Percentiles rank a stretch among this genome's conserved stretches.
Evolutionary conservation across 2,329 filamentous ascomycete species (phyloP).

Genomic region (Tolypocladium nubicola): DNA sequence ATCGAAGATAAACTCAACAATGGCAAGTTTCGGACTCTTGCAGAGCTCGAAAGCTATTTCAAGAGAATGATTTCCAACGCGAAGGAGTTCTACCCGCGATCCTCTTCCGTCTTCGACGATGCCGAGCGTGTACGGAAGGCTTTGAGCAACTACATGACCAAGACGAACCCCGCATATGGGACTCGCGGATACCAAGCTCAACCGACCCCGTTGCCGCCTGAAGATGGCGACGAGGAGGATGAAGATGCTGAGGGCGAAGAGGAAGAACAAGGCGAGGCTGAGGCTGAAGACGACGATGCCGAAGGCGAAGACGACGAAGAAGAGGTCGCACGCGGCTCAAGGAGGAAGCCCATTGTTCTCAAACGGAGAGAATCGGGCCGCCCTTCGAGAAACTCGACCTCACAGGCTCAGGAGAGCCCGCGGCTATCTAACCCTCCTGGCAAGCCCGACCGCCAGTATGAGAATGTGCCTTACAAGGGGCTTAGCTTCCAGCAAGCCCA

Average conservation of each 20-base stretch:
- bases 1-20: constrained; percentile 66
- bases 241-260: constrained; percentile 17
- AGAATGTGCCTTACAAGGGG: constrained; percentile 53
- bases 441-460: constrained; percentile 42
- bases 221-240: constrained; percentile 17
- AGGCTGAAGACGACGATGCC: constrained; percentile 16
- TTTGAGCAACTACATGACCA: constrained; percentile 78
- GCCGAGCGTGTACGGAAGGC: constrained; percentile 81
- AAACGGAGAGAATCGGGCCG: constrained; percentile 25
- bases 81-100: constrained; percentile 71
- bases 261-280: constrained; percentile 19
- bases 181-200: constrained; percentile 56
- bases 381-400: constrained; percentile 20
- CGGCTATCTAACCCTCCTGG: constrained; percentile 24
- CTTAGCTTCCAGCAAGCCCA: constrained; percentile 77
- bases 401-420: constrained; percentile 20
- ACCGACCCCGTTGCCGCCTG: constrained; percentile 57
- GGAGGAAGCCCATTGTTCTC: constrained; percentile 27
- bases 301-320: constrained; percentile 17
- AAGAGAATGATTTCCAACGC: constrained; percentile 84
- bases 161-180: constrained; percentile 74
- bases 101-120: constrained; percentile 66
- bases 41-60: constrained; percentile 71
- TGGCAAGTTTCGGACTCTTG: constrained; percentile 58
- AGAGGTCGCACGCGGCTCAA: constrained; percentile 17